A percentile compares a stretch with the other conserved stretches of the same genome.
phyloP scores from a whole-genome alignment of 768 basidiomycete genomes.

The Psilocybe azurescens region DNA sequence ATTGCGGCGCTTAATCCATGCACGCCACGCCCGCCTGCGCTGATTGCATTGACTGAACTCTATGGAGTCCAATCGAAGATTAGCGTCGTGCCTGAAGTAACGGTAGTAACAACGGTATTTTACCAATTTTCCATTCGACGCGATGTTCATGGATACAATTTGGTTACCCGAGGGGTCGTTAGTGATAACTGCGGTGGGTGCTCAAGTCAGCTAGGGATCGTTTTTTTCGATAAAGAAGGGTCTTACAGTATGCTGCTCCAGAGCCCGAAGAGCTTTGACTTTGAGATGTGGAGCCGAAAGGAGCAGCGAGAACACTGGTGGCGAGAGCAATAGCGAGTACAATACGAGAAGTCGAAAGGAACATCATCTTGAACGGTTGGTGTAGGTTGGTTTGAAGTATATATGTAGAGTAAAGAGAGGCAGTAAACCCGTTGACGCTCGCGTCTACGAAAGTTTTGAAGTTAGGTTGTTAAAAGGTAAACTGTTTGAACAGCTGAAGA shows the following conservation, averaged over 20 bases:
- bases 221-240: too few relatives aligned
- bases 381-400: not conserved
- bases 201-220: not conserved
- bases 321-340: not conserved
- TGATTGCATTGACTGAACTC: constrained; percentile 9
- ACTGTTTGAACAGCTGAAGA: not conserved
- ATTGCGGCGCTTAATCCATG: constrained; percentile 6
- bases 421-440: not conserved
- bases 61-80: not conserved
- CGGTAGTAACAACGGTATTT: not conserved
- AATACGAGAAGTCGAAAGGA: not conserved
- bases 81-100: not conserved
- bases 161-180: constrained; percentile 14
- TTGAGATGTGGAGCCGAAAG: not conserved
- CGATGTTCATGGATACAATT: constrained; percentile 12
- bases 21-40: constrained; percentile 8
- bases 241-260: constrained; percentile 14
- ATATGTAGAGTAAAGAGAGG: not conserved
- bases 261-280: not conserved
- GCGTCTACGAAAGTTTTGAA: not conserved
- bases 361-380: not conserved
- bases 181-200: constrained; percentile 9
- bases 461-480: not conserved
- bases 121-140: constrained; percentile 12
- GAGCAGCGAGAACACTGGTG: not conserved